Percentiles rank a stretch among this genome's conserved stretches.
Conservation (phyloP, 768 basidiomycete species). For the Boletellus emodensis region DNA sequence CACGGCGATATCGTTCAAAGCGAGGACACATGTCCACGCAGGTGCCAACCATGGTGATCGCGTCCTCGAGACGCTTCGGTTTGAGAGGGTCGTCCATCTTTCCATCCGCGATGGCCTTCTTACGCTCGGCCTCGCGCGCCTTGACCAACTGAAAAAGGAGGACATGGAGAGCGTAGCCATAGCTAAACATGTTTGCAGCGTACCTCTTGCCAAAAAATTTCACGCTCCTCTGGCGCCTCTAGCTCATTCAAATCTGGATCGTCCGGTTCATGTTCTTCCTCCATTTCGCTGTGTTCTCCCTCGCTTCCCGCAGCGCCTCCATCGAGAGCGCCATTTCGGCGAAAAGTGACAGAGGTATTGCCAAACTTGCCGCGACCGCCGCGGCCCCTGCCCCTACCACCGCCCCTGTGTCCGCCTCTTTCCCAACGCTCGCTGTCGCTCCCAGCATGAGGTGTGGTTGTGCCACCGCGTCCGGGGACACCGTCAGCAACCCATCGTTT, state of each 20-base stretch:
- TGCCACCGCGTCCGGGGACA: constrained; percentile 30
- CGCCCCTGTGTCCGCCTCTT: constrained; percentile 53
- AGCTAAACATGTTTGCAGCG: constrained; percentile 23
- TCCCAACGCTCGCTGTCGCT: constrained; percentile 59
- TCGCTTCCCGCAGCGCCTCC: constrained; percentile 33
- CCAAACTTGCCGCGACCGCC: constrained; percentile 36
- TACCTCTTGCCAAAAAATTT: constrained; percentile 71
- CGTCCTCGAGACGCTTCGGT: constrained; percentile 78
- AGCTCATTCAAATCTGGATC: constrained; percentile 45
- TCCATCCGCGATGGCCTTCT: constrained; percentile 72
- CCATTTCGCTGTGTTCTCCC: constrained; percentile 34
- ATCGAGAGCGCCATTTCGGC: constrained; percentile 22
- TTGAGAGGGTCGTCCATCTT: constrained; percentile 85
- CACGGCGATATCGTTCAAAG: constrained; percentile 87
- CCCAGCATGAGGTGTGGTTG: constrained; percentile 34
- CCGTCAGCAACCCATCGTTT: constrained; percentile 56
- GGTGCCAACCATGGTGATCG: constrained; percentile 90
- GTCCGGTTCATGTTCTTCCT: constrained; percentile 29
- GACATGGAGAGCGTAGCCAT: constrained; percentile 21
- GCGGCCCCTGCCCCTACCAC: constrained; percentile 43
- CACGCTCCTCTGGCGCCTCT: constrained; percentile 60
- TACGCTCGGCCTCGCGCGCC: constrained; percentile 67
- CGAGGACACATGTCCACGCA: constrained; percentile 94
- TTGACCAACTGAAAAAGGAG: constrained; percentile 54
- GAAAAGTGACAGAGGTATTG: constrained; percentile 39